Evolutionary conservation across 257 asterid species (phyloP).

Genomic region (Nicotiana obtusifolia): DNA sequence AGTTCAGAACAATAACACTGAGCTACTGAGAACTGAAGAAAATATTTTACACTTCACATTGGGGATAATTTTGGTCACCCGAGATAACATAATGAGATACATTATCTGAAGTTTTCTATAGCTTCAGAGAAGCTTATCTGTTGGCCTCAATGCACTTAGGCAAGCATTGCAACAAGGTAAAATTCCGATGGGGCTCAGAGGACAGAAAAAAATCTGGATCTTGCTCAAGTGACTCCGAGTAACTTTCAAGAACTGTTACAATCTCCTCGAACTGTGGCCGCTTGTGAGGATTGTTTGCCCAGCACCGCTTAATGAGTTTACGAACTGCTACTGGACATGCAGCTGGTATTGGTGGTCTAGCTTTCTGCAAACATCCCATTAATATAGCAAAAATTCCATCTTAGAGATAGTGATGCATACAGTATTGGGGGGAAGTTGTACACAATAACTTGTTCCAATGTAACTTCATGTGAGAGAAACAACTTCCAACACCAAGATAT

Average conservation of each 20-base stretch:
- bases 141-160: slow-evolving; percentile 44
- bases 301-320: slow-evolving; percentile 64
- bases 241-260: slow-evolving; percentile 57
- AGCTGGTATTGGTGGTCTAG: slow-evolving; percentile 83
- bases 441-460: not conserved
- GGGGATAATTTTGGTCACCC: slow-evolving; percentile 9
- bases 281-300: slow-evolving; percentile 81
- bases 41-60: slow-evolving; percentile 12
- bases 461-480: not conserved
- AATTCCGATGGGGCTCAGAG: slow-evolving; percentile 32
- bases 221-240: slow-evolving; percentile 46
- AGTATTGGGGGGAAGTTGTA: too few relatives aligned
- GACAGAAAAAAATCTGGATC: slow-evolving; percentile 66
- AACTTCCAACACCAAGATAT: not conserved
- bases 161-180: slow-evolving; percentile 40
- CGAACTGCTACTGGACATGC: slow-evolving; percentile 63
- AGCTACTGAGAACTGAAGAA: not conserved
- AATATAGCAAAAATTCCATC: not conserved
- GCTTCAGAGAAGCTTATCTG: slow-evolving; percentile 29
- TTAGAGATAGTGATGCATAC: not conserved
- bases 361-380: slow-evolving; percentile 42
- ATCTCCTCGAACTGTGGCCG: slow-evolving; percentile 84
- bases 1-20: not conserved
- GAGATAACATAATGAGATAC: not conserved
- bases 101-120: slow-evolving; percentile 16